Evolutionary conservation across 139 green algal species (phyloP).

Genomic region (Closterium sp.): DNA sequence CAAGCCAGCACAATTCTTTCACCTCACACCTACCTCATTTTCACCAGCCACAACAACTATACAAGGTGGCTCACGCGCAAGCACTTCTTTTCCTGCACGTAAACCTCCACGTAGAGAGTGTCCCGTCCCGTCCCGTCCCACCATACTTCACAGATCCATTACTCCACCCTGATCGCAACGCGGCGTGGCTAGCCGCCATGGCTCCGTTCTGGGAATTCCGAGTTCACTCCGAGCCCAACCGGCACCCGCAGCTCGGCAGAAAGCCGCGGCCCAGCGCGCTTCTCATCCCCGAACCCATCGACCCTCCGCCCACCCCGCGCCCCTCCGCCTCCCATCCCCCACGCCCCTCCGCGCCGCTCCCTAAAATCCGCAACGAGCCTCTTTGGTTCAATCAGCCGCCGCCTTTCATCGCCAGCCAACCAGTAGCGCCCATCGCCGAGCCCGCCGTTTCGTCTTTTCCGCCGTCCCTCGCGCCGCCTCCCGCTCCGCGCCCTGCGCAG

Average conservation of each 20-base stretch:
- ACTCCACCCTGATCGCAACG: no score
- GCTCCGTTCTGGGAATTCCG: neutral
- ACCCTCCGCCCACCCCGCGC: neutral
- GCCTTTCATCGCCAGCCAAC: neutral
- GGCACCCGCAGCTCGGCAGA: conserved; percentile 14
- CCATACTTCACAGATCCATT: no score
- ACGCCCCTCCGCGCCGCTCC: neutral
- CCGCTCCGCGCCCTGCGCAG: neutral
- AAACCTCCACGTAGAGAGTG: no score
- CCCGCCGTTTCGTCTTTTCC: neutral
- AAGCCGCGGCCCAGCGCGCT: conserved; percentile 2
- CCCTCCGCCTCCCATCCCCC: neutral
- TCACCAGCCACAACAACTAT: no score
- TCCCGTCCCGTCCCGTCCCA: no score
- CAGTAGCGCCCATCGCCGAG: neutral
- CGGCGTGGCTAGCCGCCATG: neutral
- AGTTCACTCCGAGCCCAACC: neutral
- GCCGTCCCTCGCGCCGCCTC: neutral
- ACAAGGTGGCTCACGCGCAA: no score
- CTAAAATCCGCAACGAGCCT: neutral
- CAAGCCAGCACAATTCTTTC: no score
- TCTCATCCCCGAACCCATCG: neutral
- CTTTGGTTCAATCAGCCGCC: neutral
- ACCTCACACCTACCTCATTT: no score
- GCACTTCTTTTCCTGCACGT: no score